These are phyloP conservation scores for Yarrowia yakushimensis DNA, from an alignment of 805 yeast genomes.

Conservation along the genomic window DNA sequence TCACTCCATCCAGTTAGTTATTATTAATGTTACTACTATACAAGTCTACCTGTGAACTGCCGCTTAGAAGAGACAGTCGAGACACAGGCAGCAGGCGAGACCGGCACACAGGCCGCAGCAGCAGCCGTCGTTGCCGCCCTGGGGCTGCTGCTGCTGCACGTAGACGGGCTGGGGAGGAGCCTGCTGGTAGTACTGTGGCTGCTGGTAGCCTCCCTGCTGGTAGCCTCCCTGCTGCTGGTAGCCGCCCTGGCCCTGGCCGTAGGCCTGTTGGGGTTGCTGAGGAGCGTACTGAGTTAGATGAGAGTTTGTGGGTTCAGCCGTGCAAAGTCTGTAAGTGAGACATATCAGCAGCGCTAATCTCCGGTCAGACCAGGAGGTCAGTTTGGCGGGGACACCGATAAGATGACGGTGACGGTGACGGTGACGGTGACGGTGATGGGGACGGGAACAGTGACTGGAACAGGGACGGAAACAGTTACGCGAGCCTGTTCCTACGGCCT, in stretches of 20 bases:
- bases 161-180: conserved; percentile 35
- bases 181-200: conserved; percentile 29
- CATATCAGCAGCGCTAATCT: too few species aligned
- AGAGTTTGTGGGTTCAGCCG: too few species aligned
- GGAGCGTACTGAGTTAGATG: conserved; percentile 22
- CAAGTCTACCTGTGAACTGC: background rate
- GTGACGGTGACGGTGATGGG: too few species aligned
- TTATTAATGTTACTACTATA: conserved; percentile 12
- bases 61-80: conserved; percentile 32
- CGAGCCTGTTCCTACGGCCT: too few species aligned
- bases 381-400: too few species aligned
- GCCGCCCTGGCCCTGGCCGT: conserved; percentile 27
- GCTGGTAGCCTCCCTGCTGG: conserved; percentile 26
- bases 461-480: too few species aligned
- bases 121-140: conserved; percentile 31
- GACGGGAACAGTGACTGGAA: too few species aligned
- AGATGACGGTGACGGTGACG: too few species aligned
- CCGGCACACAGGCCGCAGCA: conserved; percentile 41
- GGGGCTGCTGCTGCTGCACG: conserved; percentile 32
- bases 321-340: too few species aligned
- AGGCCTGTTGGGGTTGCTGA: conserved; percentile 31
- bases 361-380: too few species aligned
- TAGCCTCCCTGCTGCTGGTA: conserved; percentile 25
- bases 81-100: conserved; percentile 37
- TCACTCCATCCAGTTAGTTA: background rate